phyloP scores from a whole-genome alignment of 2,329 filamentous ascomycete species.

The Fusarium armeniacum region DNA sequence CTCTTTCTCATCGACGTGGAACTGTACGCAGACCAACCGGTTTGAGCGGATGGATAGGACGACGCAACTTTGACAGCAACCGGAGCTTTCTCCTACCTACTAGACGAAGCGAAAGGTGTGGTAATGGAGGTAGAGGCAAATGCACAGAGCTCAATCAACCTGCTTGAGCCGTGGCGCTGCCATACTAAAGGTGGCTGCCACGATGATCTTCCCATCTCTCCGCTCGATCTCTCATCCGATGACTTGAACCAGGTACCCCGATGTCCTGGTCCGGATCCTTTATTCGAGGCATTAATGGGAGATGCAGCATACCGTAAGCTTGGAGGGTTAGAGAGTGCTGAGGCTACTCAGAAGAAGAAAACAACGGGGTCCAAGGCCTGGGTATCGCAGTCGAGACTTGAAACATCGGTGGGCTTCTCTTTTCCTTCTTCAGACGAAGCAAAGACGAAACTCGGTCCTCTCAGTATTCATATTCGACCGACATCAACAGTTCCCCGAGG shows the following conservation, averaged over 20 bases:
- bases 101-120: conserved; percentile 45
- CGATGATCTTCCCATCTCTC: conserved; percentile 40
- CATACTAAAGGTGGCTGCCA: conserved; percentile 41
- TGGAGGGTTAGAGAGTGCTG: conserved; percentile 4
- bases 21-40: conserved; percentile 10
- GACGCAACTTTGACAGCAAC: conserved; percentile 39
- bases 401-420: conserved; percentile 23
- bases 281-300: conserved; percentile 44
- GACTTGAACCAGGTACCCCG: conserved; percentile 44
- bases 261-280: conserved; percentile 39
- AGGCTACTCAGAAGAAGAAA: conserved; percentile 1
- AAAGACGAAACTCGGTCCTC: conserved; percentile 12
- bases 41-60: conserved; percentile 45
- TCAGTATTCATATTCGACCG: conserved; percentile 27
- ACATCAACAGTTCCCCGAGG: conserved; percentile 25
- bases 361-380: neutral
- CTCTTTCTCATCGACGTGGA: conserved; percentile 10
- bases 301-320: conserved; percentile 17
- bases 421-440: conserved; percentile 29
- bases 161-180: conserved; percentile 47
- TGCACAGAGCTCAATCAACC: conserved; percentile 44
- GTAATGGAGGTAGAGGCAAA: conserved; percentile 49
- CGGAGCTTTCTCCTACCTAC: conserved; percentile 41
- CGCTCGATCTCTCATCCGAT: conserved; percentile 37
- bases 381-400: conserved; percentile 8